Conservation (phyloP, 345 rosid genomes). For the Salix udensis region DNA sequence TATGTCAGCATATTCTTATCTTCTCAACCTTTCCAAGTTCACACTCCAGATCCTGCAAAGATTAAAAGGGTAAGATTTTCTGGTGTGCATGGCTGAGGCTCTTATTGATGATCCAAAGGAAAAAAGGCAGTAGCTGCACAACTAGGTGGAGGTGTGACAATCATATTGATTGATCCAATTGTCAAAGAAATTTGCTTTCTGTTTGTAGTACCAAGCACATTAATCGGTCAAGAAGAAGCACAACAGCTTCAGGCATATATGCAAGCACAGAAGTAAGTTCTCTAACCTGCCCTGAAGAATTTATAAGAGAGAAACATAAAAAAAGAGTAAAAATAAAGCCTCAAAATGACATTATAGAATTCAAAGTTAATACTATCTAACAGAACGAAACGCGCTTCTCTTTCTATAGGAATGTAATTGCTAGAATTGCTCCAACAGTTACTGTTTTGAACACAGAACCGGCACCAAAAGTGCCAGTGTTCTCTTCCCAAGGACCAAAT, state of each 20-base stretch:
- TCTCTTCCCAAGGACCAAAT: constrained; percentile 51
- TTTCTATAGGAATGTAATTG: constrained; percentile 33
- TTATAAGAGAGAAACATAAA: background rate
- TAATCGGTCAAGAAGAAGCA: constrained; percentile 41
- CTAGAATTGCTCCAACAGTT: constrained; percentile 33
- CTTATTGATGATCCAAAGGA: constrained; percentile 16
- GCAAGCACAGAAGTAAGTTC: constrained; percentile 34
- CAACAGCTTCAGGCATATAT: constrained; percentile 34
- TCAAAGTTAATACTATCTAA: background rate
- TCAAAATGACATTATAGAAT: background rate
- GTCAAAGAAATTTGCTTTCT: constrained; percentile 41
- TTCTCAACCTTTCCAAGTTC: background rate
- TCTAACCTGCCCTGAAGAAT: background rate
- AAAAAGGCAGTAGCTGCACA: constrained; percentile 27
- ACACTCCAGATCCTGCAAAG: constrained; percentile 28
- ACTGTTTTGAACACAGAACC: constrained; percentile 34
- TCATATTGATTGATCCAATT: constrained; percentile 35
- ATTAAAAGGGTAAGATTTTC: constrained; percentile 43
- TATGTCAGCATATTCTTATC: background rate
- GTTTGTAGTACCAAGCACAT: constrained; percentile 33
- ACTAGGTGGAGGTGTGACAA: constrained; percentile 43
- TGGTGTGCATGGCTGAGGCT: constrained; percentile 35
- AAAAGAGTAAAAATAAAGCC: background rate
- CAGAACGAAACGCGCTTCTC: background rate
- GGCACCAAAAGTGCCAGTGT: constrained; percentile 39